Percentiles rank a stretch among this genome's conserved stretches.
Conservation (phyloP, 495 filamentous ascomycete species). For the Tuber magnatum region DNA sequence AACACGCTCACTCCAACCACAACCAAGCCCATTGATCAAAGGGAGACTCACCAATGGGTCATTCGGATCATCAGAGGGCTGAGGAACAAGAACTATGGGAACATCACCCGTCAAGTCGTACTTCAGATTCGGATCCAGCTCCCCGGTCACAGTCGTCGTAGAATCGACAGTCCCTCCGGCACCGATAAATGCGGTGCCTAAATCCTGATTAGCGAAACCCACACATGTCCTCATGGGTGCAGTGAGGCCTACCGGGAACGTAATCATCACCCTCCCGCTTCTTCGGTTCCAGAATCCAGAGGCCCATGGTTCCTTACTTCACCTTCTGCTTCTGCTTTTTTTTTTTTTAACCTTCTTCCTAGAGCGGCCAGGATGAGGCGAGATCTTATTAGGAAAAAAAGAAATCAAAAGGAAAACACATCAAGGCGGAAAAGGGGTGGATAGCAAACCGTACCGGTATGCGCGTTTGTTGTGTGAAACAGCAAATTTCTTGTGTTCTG, state of each 20-base stretch:
- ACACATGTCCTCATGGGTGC: neutral
- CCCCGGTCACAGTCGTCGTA: constrained; percentile 42
- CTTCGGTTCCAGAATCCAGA: constrained; percentile 67
- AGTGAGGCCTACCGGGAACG: constrained; percentile 59
- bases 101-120: constrained; percentile 60
- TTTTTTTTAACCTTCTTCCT: neutral
- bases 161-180: constrained; percentile 48
- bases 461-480: neutral
- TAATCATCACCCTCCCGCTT: constrained; percentile 46
- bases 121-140: constrained; percentile 52
- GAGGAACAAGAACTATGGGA: constrained; percentile 69
- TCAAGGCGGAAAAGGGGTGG: neutral
- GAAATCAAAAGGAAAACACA: neutral
- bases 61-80: constrained; percentile 73
- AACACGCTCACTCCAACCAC: neutral
- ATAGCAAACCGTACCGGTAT: neutral
- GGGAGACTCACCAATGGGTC: constrained; percentile 58
- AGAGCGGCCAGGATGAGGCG: neutral
- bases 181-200: constrained; percentile 37
- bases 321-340: neutral
- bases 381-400: neutral
- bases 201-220: constrained; percentile 4
- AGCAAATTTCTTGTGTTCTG: neutral
- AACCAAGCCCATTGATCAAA: constrained; percentile 17
- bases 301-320: constrained; percentile 55